Percentiles rank a stretch among this genome's conserved stretches.
Evolutionary conservation across 768 basidiomycete genomes (phyloP).

Genomic region (Lentinula edodes): DNA sequence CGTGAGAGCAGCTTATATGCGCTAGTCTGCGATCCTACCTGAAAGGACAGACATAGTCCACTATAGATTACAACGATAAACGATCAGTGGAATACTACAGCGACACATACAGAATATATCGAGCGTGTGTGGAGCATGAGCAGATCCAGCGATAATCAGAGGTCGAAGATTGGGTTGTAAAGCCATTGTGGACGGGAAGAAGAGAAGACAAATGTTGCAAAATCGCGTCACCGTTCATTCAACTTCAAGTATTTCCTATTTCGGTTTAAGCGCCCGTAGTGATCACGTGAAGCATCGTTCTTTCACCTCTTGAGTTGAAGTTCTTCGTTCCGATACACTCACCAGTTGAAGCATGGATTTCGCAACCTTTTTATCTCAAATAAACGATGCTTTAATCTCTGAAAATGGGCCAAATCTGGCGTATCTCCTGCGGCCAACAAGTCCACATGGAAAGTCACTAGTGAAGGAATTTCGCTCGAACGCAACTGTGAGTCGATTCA

Average conservation of each 20-base stretch:
- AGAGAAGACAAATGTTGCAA: not conserved
- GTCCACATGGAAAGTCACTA: constrained; percentile 53
- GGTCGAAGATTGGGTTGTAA: constrained; percentile 70
- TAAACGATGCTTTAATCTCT: constrained; percentile 53
- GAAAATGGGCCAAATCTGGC: constrained; percentile 70
- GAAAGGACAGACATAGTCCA: constrained; percentile 87
- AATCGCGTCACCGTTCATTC: not conserved
- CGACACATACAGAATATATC: constrained; percentile 64
- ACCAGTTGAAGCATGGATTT: constrained; percentile 40
- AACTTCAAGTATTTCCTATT: not conserved
- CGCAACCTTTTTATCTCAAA: constrained; percentile 50
- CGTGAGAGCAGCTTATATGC: not conserved
- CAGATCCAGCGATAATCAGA: constrained; percentile 54
- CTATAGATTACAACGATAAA: constrained; percentile 27
- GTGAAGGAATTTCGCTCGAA: constrained; percentile 8
- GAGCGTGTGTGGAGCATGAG: constrained; percentile 66
- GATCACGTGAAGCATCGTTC: not conserved
- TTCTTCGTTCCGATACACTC: not conserved
- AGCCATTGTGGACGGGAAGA: constrained; percentile 45
- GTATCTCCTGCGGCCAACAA: constrained; percentile 70
- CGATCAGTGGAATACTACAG: no score
- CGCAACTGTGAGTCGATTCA: constrained; percentile 30
- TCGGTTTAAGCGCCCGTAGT: not conserved
- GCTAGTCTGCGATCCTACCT: constrained; percentile 35
- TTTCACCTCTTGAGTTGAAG: no score